Percentiles rank a stretch among this genome's conserved stretches.
These are phyloP conservation scores for Aschersonia sp. DNA, from an alignment of 2,329 filamentous ascomycete species.

Conservation along the genomic window DNA sequence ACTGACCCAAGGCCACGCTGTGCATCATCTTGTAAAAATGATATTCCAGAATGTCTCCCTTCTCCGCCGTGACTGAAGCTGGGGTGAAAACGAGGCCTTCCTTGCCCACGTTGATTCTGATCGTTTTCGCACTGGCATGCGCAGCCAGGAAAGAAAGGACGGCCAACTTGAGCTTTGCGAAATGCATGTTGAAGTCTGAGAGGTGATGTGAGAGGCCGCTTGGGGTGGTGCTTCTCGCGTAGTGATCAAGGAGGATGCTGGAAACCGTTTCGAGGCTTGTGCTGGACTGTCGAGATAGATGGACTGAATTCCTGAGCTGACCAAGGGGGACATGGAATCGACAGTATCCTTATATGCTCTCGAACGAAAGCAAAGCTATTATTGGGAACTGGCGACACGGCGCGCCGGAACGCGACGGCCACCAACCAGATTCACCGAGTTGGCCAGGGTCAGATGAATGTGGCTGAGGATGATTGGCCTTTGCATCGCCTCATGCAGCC, in stretches of 20 bases:
- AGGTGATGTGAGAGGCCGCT: not conserved
- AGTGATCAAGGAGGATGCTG: too few relatives aligned
- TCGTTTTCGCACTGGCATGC: conserved; percentile 11
- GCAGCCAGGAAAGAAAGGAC: conserved; percentile 6
- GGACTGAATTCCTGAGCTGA: too few relatives aligned
- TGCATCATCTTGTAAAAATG: conserved; percentile 30
- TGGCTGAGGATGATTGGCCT: not conserved
- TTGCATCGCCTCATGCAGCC: not conserved
- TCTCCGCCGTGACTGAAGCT: conserved; percentile 18
- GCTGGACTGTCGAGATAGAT: too few relatives aligned
- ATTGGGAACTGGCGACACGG: too few relatives aligned
- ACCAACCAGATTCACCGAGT: not conserved
- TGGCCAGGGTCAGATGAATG: not conserved
- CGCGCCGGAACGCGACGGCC: too few relatives aligned
- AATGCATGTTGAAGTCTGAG: conserved; percentile 6
- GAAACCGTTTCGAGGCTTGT: too few relatives aligned
- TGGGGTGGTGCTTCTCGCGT: too few relatives aligned
- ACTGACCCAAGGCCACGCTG: conserved; percentile 29
- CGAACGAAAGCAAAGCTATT: too few relatives aligned
- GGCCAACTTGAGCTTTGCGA: conserved; percentile 3
- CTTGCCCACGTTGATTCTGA: conserved; percentile 26
- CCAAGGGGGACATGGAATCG: too few relatives aligned
- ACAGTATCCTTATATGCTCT: too few relatives aligned
- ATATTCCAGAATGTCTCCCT: conserved; percentile 34
- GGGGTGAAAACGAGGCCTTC: conserved; percentile 23